Percentiles rank a stretch among this genome's conserved stretches.
Evolutionary conservation across 163 green algal genomes (phyloP).

Genomic region (Smithsoniella earleae): DNA sequence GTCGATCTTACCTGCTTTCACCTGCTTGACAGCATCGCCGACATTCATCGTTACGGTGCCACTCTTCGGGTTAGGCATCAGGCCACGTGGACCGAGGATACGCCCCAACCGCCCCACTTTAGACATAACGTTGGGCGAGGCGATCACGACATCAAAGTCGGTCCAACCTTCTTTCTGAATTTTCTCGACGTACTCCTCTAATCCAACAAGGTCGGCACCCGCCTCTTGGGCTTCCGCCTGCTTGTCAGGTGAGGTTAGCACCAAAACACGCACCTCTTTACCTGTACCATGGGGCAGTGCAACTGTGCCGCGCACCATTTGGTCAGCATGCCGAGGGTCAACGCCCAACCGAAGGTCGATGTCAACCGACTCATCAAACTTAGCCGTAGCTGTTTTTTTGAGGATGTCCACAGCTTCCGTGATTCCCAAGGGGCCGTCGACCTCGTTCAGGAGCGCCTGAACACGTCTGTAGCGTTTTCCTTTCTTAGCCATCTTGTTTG

Average conservation of each 20-base stretch:
- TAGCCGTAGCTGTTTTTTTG: slow-evolving; percentile 61
- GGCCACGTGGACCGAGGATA: slow-evolving; percentile 68
- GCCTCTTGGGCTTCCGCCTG: slow-evolving; percentile 54
- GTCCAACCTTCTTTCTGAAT: no score
- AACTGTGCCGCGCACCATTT: slow-evolving; percentile 65
- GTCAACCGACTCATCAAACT: slow-evolving; percentile 77
- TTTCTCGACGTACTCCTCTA: slow-evolving; percentile 87
- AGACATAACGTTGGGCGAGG: slow-evolving; percentile 65
- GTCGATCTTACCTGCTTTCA: no score
- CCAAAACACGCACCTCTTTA: slow-evolving; percentile 53
- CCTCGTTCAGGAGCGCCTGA: no score
- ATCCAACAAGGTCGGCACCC: slow-evolving; percentile 82
- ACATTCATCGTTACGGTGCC: no score
- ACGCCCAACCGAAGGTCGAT: slow-evolving; percentile 48
- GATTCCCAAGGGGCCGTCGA: no score
- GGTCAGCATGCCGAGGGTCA: slow-evolving; percentile 64
- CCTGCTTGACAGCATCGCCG: no score
- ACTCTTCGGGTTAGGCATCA: slow-evolving; percentile 92
- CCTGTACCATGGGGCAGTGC: slow-evolving; percentile 71
- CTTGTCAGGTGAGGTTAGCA: slow-evolving; percentile 76
- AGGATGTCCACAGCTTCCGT: slow-evolving; percentile 56
- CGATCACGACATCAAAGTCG: slow-evolving; percentile 63
- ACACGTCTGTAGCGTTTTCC: no score
- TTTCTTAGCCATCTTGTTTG: no score
- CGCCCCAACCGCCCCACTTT: slow-evolving; percentile 54